Percentiles rank a stretch among this genome's conserved stretches.
Conservation (phyloP, 768 basidiomycete genomes). For the Tricholoma bakamatsutake region DNA sequence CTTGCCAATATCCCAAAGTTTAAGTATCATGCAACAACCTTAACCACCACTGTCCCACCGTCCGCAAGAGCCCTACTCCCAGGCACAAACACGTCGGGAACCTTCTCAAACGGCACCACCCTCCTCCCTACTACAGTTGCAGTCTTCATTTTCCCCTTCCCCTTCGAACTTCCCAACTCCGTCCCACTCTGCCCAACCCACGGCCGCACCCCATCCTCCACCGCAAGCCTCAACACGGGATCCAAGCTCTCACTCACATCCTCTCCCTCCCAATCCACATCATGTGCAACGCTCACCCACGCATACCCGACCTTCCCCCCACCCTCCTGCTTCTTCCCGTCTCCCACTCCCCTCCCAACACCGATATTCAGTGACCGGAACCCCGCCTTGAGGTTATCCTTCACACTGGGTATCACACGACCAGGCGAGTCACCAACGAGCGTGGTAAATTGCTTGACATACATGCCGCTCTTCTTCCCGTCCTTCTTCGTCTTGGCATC, state of each 20-base stretch:
- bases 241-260: slow-evolving; percentile 53
- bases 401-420: slow-evolving; percentile 59
- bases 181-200: slow-evolving; percentile 24
- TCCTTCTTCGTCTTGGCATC: slow-evolving; percentile 13
- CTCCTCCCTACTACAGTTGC: slow-evolving; percentile 10
- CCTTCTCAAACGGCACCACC: slow-evolving; percentile 48
- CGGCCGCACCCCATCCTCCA: slow-evolving; percentile 40
- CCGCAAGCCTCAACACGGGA: slow-evolving; percentile 33
- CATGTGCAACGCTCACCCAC: slow-evolving; percentile 77
- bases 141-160: slow-evolving; percentile 3
- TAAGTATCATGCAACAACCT: slow-evolving; percentile 31
- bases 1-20: not conserved
- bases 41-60: slow-evolving; percentile 41
- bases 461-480: slow-evolving; percentile 18
- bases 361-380: slow-evolving; percentile 52
- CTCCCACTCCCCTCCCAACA: slow-evolving; percentile 6
- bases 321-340: slow-evolving; percentile 20
- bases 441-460: slow-evolving; percentile 65
- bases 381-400: slow-evolving; percentile 70
- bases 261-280: slow-evolving; percentile 79
- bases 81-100: slow-evolving; percentile 45
- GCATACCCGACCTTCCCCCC: slow-evolving; percentile 60
- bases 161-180: slow-evolving; percentile 16
- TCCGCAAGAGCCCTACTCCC: slow-evolving; percentile 26
- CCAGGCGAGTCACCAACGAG: slow-evolving; percentile 67